Percentiles rank a stretch among this genome's conserved stretches.
Conservation (phyloP, 331 rosid genomes). For the Prunus yedoensis region DNA sequence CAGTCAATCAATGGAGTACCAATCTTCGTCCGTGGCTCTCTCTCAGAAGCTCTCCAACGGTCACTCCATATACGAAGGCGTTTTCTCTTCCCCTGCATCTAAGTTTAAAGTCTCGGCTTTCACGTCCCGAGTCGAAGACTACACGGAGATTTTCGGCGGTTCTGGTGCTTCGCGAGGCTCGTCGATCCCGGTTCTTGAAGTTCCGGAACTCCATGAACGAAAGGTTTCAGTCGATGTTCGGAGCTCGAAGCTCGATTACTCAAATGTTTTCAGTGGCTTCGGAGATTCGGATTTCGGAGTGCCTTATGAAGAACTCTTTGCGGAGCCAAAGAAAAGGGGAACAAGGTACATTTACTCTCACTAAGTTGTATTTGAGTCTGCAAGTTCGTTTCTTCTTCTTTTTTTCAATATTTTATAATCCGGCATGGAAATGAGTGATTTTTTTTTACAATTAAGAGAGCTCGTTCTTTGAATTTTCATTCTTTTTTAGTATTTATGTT, state of each 20-base stretch:
- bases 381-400: neutral
- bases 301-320: constrained; percentile 52
- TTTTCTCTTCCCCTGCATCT: constrained; percentile 52
- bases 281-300: constrained; percentile 57
- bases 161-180: constrained; percentile 53
- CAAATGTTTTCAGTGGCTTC: constrained; percentile 70
- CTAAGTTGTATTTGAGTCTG: neutral
- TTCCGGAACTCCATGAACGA: constrained; percentile 63
- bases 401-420: neutral
- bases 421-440: neutral
- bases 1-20: constrained; percentile 51
- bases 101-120: constrained; percentile 52
- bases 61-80: constrained; percentile 77
- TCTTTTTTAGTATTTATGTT: neutral
- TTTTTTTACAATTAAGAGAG: neutral
- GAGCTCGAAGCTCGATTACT: constrained; percentile 73
- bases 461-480: neutral
- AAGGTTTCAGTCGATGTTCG: constrained; percentile 46
- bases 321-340: constrained; percentile 39
- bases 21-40: constrained; percentile 51
- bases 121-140: constrained; percentile 59
- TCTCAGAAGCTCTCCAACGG: constrained; percentile 65
- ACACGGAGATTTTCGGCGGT: constrained; percentile 67
- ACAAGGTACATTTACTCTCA: constrained; percentile 37
- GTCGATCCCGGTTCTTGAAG: constrained; percentile 77